Conservation (phyloP, 139 green algal genomes). For the Micractinium sp. region DNA sequence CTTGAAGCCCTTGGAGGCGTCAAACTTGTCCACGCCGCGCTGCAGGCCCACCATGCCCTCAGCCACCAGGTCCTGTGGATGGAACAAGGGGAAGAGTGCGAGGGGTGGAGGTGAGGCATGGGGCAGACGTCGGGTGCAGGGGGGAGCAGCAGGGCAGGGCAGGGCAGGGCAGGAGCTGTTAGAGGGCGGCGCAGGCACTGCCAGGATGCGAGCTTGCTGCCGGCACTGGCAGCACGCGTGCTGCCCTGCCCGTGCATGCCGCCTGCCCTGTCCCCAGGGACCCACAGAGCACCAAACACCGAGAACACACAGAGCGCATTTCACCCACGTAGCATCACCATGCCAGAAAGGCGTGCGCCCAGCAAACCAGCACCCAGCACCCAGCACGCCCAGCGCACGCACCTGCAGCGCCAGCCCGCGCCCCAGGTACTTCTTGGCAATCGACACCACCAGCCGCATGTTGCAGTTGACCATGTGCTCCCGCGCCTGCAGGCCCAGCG, state of each 20-base stretch:
- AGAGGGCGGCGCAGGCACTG: too few species aligned
- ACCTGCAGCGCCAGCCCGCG: slow-evolving; percentile 64
- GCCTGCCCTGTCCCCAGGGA: too few species aligned
- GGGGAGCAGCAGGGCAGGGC: background rate
- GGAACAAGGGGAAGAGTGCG: background rate
- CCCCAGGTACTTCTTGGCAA: slow-evolving; percentile 86
- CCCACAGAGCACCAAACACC: too few species aligned
- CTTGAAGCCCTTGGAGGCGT: slow-evolving; percentile 89
- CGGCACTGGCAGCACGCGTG: too few species aligned
- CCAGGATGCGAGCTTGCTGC: background rate
- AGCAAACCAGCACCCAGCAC: background rate
- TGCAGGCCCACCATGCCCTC: slow-evolving; percentile 86
- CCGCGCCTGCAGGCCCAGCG: slow-evolving; percentile 69
- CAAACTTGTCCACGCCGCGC: slow-evolving; percentile 91
- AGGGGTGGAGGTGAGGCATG: background rate
- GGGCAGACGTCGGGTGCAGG: background rate
- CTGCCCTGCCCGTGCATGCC: too few species aligned
- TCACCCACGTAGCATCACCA: too few species aligned
- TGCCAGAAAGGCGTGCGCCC: too few species aligned
- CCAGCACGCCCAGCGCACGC: background rate
- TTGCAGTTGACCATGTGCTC: slow-evolving; percentile 91
- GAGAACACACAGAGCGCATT: too few species aligned
- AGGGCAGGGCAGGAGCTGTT: background rate
- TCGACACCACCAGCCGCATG: slow-evolving; percentile 91
- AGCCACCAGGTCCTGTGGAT: slow-evolving; percentile 76